These are phyloP conservation scores for Melaleuca quinquenervia DNA, from an alignment of 345 rosid species.

Conservation along the genomic window DNA sequence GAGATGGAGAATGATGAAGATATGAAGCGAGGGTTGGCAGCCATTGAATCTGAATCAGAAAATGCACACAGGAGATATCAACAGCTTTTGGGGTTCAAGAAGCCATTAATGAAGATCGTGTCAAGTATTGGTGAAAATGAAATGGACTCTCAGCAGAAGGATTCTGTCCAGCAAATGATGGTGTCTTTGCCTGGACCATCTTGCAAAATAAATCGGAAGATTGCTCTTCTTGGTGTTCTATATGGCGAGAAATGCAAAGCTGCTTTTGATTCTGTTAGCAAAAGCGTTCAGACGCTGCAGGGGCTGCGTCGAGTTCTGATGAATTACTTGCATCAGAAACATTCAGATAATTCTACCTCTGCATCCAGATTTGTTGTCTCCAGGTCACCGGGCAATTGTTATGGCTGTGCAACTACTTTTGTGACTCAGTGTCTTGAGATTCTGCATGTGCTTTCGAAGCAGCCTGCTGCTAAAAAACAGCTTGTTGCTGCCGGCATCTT, in stretches of 20 bases:
- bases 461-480: conserved; percentile 70
- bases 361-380: conserved; percentile 80
- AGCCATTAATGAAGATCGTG: conserved; percentile 94
- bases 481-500: conserved; percentile 86
- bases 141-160: conserved; percentile 98
- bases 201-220: conserved; percentile 93
- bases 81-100: conserved; percentile 97
- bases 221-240: conserved; percentile 95
- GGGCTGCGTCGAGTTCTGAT: conserved; percentile 95
- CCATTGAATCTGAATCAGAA: conserved; percentile 97
- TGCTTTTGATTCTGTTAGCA: conserved; percentile 99
- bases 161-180: conserved; percentile 99
- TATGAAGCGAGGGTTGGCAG: conserved; percentile 96
- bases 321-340: conserved; percentile 94
- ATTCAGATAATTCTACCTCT: conserved; percentile 41
- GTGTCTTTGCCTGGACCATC: conserved; percentile 96
- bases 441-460: conserved; percentile 75
- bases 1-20: conserved; percentile 98
- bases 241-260: conserved; percentile 99
- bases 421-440: conserved; percentile 93
- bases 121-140: conserved; percentile 98
- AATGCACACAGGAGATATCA: conserved; percentile 99
- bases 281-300: conserved; percentile 97
- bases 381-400: conserved; percentile 85
- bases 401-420: conserved; percentile 93